A percentile compares a stretch with the other conserved stretches of the same genome.
Conservation (phyloP, 176 grass and related monocot species). For the Guadua angustifolia region DNA sequence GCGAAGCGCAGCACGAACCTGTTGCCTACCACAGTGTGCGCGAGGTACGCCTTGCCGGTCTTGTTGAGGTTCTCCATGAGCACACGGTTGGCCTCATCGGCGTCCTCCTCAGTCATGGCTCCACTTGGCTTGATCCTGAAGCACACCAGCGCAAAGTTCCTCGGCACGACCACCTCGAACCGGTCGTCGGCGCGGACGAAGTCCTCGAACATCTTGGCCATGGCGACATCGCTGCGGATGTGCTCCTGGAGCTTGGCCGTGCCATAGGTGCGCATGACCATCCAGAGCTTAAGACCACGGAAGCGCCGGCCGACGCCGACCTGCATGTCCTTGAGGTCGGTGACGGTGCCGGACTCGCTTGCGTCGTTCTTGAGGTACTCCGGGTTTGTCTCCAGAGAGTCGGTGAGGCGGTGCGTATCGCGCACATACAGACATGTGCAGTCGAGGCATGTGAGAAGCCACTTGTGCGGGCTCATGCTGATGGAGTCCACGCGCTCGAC, state of each 20-base stretch:
- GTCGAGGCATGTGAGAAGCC: conserved; percentile 48
- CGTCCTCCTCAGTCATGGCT: conserved; percentile 20
- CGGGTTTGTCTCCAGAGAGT: conserved; percentile 47
- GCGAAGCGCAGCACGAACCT: conserved; percentile 57
- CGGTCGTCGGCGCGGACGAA: conserved; percentile 40
- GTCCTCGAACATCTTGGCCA: conserved; percentile 58
- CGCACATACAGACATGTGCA: conserved; percentile 55
- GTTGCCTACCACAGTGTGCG: conserved; percentile 45
- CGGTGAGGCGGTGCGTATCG: conserved; percentile 29
- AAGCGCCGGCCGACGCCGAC: conserved; percentile 59
- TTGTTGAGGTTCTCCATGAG: conserved; percentile 53
- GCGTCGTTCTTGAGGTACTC: conserved; percentile 66
- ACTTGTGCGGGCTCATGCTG: conserved; percentile 59
- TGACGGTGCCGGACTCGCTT: conserved; percentile 55
- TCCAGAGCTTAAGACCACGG: conserved; percentile 64
- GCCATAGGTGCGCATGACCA: conserved; percentile 55
- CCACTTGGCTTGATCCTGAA: conserved; percentile 46
- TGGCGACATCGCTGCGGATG: conserved; percentile 67
- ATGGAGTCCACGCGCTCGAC: conserved; percentile 47
- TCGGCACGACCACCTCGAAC: conserved; percentile 46
- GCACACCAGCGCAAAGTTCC: conserved; percentile 54
- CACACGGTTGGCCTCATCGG: conserved; percentile 33
- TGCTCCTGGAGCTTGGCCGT: conserved; percentile 50
- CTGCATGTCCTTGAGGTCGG: conserved; percentile 67
- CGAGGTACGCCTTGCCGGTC: conserved; percentile 42